Percentiles rank a stretch among this genome's conserved stretches.
Evolutionary conservation across 2,329 filamentous ascomycete species (phyloP).

Genomic region (Blastomyces emzantsi): DNA sequence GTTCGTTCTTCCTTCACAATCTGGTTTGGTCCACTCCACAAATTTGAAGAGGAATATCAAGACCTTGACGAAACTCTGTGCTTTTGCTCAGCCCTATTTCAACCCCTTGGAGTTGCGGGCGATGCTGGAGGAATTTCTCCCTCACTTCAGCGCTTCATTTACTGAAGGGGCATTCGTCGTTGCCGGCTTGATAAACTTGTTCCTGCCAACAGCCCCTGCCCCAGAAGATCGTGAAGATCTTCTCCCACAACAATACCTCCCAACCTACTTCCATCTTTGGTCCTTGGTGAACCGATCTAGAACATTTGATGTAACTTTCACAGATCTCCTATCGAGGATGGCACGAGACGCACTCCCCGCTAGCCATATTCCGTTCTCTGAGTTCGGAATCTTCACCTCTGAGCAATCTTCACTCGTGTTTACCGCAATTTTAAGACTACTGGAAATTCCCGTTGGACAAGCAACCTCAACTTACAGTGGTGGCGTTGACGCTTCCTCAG

Average conservation of each 20-base stretch:
- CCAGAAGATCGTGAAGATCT: constrained; percentile 63
- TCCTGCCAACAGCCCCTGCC: constrained; percentile 69
- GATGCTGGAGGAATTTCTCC: constrained; percentile 71
- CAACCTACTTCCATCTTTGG: constrained; percentile 95
- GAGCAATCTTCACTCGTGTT: constrained; percentile 91
- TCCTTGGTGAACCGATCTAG: constrained; percentile 85
- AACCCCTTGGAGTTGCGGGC: constrained; percentile 75
- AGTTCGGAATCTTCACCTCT: constrained; percentile 83
- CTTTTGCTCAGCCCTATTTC: constrained; percentile 86
- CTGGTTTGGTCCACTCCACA: constrained; percentile 52
- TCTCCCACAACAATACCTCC: constrained; percentile 80
- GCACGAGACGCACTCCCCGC: constrained; percentile 73
- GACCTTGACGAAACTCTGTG: constrained; percentile 78
- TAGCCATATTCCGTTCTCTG: constrained; percentile 65
- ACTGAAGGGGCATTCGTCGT: constrained; percentile 88
- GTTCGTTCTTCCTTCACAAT: constrained; percentile 78
- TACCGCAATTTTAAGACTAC: constrained; percentile 75
- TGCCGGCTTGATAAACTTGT: constrained; percentile 73
- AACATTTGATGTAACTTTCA: constrained; percentile 72
- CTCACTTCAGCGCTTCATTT: constrained; percentile 88
- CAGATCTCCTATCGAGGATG: constrained; percentile 82
- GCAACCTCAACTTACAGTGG: constrained; percentile 82
- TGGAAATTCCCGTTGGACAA: constrained; percentile 95
- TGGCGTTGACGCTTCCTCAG: constrained; percentile 70
- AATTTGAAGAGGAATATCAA: constrained; percentile 58